Evolutionary conservation across 176 grass and related monocot species (phyloP), one percentile per base, ranked within the genome.

Genomic region (Cenchrus purpureus): DNA sequence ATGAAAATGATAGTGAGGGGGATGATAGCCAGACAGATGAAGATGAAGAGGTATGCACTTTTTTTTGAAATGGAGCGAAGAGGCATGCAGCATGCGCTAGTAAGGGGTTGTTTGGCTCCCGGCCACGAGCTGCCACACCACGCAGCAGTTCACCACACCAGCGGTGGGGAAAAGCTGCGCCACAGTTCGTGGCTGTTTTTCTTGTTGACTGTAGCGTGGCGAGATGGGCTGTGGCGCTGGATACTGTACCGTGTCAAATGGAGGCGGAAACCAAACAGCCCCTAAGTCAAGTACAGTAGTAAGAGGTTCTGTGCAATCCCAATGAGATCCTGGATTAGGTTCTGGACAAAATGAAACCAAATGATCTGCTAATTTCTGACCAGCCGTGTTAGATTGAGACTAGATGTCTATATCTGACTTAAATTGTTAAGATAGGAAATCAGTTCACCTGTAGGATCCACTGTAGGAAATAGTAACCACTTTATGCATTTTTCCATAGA

Each of bases 21-120:
- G 91, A 90, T 69, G 86, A 71, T 83, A 85, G 87, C 53, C 76
- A 90, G 8, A 91, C 86, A 51, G 93, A 98, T 79, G 95, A 97
- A 52, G 92, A 92, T n/a, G 89, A 90, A 42, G 92, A 87, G 76
- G 89, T 89, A 76, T 45, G 40, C 10, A 77, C 1, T 82, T 82
- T 34, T 34, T 40, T 40, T 40, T 40, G 37, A 40, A 40, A 40
- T 40, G 37, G 37, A 40, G 37, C 37, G 37, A 40, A 4, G 37
- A 40, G 37, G 37, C 4, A 40, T 32, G 31, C 31, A 32, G 31
- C 31, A 32, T 32, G 31, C 31, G 31, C 31, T 32, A 32, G 31
- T 32, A 32, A 32, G 31, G 31, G 31, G 31, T 32, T 32, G 31
- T 32, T 32, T 32, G 31, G 31, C 31, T 32, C 31, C 31, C 31